Percentiles rank a stretch among this genome's conserved stretches.
Evolutionary conservation across 192 early-diverging fungal species (phyloP).

Genomic region (Umbelopsis sp.): DNA sequence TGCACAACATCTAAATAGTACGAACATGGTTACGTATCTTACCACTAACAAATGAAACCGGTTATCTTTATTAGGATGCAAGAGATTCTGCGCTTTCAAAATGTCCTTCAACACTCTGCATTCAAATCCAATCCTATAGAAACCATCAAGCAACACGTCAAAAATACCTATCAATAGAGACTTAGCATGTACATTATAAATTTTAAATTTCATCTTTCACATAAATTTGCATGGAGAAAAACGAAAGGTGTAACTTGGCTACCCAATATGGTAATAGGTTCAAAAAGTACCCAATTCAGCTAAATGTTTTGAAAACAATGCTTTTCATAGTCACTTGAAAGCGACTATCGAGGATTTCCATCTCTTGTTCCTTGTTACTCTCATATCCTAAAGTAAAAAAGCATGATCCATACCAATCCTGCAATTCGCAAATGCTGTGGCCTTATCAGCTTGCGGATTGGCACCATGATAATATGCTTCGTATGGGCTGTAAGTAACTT

Average conservation of each 20-base stretch:
- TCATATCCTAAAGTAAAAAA: background rate
- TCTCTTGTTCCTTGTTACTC: background rate
- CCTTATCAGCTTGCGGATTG: constrained; percentile 16
- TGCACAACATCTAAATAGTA: background rate
- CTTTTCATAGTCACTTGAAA: background rate
- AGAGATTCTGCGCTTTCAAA: constrained; percentile 75
- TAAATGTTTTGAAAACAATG: constrained; percentile 22
- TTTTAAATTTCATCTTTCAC: background rate
- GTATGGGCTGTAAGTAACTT: constrained; percentile 21
- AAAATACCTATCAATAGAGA: constrained; percentile 56
- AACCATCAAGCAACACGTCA: constrained; percentile 74
- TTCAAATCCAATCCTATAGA: constrained; percentile 72
- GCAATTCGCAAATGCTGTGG: constrained; percentile 29
- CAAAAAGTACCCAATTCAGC: background rate
- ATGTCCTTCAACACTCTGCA: constrained; percentile 70
- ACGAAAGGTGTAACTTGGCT: background rate
- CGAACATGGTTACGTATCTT: background rate
- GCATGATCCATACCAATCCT: constrained; percentile 5
- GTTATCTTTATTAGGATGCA: constrained; percentile 41
- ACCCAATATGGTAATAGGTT: background rate
- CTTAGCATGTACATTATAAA: no score
- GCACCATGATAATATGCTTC: constrained; percentile 17
- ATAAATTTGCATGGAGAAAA: background rate
- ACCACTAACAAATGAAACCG: background rate
- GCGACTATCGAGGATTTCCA: background rate